Evolutionary conservation across 352 stramenopile genomes (phyloP), one percentile per base, ranked within the genome.

Genomic region (Pythium dissimile): DNA sequence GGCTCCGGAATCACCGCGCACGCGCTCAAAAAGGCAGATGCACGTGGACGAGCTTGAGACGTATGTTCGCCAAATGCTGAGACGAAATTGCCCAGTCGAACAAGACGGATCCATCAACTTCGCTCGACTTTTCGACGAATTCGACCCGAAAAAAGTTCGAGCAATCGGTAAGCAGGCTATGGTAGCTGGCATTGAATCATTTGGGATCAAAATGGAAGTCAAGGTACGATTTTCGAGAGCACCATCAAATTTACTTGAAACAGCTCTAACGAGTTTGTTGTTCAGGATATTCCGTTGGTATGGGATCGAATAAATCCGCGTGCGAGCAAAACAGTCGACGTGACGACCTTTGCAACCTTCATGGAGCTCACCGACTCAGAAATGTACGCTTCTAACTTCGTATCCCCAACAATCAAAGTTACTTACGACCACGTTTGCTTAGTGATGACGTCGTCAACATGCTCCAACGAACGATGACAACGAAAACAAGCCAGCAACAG

Each of bases 21-120:
- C 75, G 16, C 64, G 69, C 27, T 64, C 69, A 18, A 77, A 78
- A 20, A 47, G 78, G 12, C 67, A 73, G 6, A 56, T 68, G 9
- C 81, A 91, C 30, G 71, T 87, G 23, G 83, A 90, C 34, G 79
- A 84, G 11, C 53, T 91, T 5, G 83, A 93, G 57, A 44, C 60
- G 5, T 83, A 93, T 70, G 72, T 93, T 16, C 77, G 83, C 8
- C 75, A 75, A 66, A 88, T 72, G 9, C 44, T 93, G 18, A 69
- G 83, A 28, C 59, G 83, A 27, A 88, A 85, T n/a, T 93, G 79
- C 24, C 80, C 83, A 0, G 75, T 81, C 12, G 83, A 93, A 44
- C 80, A 90, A 62, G 83, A 91, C 39, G 81, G 79, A 26, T 72
- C 80, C 1, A 61, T 93, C 11, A 93, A 90, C 38, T 89, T 93